Conservation (phyloP, 805 yeast species). For the Yamadazyma paraphyllophila region DNA sequence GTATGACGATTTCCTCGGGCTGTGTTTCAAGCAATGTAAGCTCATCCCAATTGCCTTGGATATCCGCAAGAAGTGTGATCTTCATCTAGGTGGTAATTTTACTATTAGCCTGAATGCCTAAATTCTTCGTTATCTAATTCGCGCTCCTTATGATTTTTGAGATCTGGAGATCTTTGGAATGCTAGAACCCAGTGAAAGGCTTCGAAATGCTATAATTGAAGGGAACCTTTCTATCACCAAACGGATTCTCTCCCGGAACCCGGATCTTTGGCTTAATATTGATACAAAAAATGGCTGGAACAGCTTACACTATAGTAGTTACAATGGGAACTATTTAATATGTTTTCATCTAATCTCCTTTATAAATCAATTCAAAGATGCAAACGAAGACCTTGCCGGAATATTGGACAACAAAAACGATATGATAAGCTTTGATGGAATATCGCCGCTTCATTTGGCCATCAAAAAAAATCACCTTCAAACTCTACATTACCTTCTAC, state of each 20-base stretch:
- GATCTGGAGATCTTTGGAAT: constrained; percentile 14
- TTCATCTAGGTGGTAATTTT: constrained; percentile 1
- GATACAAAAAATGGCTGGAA: constrained; percentile 41
- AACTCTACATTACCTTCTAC: constrained; percentile 41
- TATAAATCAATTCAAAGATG: constrained; percentile 19
- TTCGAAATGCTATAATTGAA: constrained; percentile 37
- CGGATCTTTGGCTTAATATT: constrained; percentile 43
- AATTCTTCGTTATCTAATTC: constrained; percentile 1
- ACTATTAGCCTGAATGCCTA: too few species aligned
- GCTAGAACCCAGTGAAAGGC: constrained; percentile 37
- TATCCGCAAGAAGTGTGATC: constrained; percentile 22
- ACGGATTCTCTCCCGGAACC: constrained; percentile 36
- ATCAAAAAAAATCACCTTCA: constrained; percentile 33
- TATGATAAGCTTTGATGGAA: constrained; percentile 34
- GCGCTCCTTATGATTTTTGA: background rate
- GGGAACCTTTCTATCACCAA: constrained; percentile 41
- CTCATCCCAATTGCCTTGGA: constrained; percentile 27
- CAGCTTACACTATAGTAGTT: constrained; percentile 42
- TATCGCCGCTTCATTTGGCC: constrained; percentile 38
- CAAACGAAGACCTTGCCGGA: constrained; percentile 17
- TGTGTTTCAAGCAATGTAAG: background rate
- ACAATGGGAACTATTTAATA: constrained; percentile 39
- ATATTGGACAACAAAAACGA: constrained; percentile 21
- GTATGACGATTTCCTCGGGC: constrained; percentile 44
- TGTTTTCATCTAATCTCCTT: constrained; percentile 40